A percentile compares a stretch with the other conserved stretches of the same genome.
Conservation (phyloP, 2,329 filamentous ascomycete genomes). For the Penicillium sp. region DNA sequence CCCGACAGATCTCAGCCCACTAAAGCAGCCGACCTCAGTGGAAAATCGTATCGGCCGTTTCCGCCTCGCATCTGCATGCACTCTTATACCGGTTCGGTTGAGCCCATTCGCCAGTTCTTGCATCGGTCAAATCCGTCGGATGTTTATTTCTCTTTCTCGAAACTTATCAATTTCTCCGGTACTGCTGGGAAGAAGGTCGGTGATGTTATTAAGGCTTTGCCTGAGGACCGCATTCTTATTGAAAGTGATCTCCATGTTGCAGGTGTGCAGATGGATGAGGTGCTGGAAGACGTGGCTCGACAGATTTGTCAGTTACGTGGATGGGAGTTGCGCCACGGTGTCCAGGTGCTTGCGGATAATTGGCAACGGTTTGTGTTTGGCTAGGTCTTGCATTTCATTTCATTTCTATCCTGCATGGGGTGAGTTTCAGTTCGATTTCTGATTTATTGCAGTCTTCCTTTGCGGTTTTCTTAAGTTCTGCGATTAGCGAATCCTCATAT, state of each 20-base stretch:
- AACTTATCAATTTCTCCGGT: slow-evolving; percentile 71
- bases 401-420: neutral
- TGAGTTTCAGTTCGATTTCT: neutral
- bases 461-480: neutral
- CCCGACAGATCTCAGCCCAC: neutral
- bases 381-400: slow-evolving; percentile 6
- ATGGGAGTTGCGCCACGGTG: slow-evolving; percentile 72
- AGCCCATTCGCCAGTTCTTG: slow-evolving; percentile 75
- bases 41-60: slow-evolving; percentile 56
- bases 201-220: slow-evolving; percentile 68
- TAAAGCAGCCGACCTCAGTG: neutral
- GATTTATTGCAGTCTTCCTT: neutral
- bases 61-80: slow-evolving; percentile 90
- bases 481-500: slow-evolving; percentile 2
- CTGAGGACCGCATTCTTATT: slow-evolving; percentile 74
- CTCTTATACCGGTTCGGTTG: slow-evolving; percentile 78
- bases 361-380: slow-evolving; percentile 77
- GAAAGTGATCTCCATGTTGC: slow-evolving; percentile 90
- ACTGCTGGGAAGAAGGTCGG: slow-evolving; percentile 54
- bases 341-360: slow-evolving; percentile 66
- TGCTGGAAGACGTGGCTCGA: slow-evolving; percentile 72
- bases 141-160: slow-evolving; percentile 87
- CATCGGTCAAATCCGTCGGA: slow-evolving; percentile 68
- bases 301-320: slow-evolving; percentile 73
- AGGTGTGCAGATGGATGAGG: slow-evolving; percentile 73